A percentile compares a stretch with the other conserved stretches of the same genome.
phyloP scores from a whole-genome alignment of 176 grass and related monocot genomes.

The Eleusine coracana region DNA sequence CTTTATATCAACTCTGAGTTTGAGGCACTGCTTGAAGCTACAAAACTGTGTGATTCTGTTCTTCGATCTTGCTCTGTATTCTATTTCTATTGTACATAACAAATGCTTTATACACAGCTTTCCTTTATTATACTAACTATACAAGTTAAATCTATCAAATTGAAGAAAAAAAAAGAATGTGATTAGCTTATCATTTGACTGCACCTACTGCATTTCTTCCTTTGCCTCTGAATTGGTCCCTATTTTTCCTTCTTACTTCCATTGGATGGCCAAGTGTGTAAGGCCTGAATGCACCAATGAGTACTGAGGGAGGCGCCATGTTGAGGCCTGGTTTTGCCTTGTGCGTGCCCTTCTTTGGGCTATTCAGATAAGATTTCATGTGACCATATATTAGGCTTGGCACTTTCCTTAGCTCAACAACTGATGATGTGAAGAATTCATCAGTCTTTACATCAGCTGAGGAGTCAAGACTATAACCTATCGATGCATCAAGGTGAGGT shows the following conservation, averaged over 20 bases:
- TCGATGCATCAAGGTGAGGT: slow-evolving; percentile 87
- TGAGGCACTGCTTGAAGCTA: background rate
- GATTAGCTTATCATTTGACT: slow-evolving; percentile 51
- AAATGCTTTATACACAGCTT: slow-evolving; percentile 36
- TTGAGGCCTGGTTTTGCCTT: slow-evolving; percentile 59
- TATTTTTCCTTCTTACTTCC: slow-evolving; percentile 65
- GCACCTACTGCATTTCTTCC: slow-evolving; percentile 47
- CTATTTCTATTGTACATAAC: slow-evolving; percentile 28
- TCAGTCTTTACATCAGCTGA: slow-evolving; percentile 38
- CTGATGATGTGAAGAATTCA: slow-evolving; percentile 65
- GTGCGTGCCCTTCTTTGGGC: slow-evolving; percentile 46
- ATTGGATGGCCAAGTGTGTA: slow-evolving; percentile 61
- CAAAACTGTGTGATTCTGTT: background rate
- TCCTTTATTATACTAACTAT: slow-evolving; percentile 39
- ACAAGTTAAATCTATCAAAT: slow-evolving; percentile 40
- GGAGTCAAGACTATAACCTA: slow-evolving; percentile 55
- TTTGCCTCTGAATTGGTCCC: slow-evolving; percentile 56
- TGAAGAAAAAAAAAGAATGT: background rate
- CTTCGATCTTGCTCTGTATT: slow-evolving; percentile 1
- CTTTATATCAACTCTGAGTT: background rate
- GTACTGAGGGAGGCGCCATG: slow-evolving; percentile 57
- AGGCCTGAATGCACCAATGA: slow-evolving; percentile 71
- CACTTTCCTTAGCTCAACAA: slow-evolving; percentile 55
- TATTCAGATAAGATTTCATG: slow-evolving; percentile 60
- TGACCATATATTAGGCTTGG: slow-evolving; percentile 50